Conservation (phyloP, 495 filamentous ascomycete species). For the Pseudevernia furfuracea region DNA sequence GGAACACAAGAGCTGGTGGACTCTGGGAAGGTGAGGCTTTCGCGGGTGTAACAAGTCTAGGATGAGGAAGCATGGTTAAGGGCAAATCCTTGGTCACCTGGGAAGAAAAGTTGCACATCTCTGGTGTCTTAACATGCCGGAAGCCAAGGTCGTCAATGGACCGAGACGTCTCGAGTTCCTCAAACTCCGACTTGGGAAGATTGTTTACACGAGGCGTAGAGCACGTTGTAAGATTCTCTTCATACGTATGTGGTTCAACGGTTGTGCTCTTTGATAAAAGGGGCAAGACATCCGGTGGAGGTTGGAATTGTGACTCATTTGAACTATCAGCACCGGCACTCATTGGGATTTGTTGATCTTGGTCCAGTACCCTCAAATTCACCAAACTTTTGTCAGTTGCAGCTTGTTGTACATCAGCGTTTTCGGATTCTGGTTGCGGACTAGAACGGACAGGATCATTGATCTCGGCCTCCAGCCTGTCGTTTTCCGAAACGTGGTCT, state of each 20-base stretch:
- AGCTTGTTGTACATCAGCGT: neutral
- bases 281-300: neutral
- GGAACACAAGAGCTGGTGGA: constrained; percentile 1
- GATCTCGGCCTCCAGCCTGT: neutral
- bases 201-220: neutral
- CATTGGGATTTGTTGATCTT: neutral
- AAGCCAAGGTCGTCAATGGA: neutral
- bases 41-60: neutral
- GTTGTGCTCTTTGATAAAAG: neutral
- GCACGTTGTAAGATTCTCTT: neutral
- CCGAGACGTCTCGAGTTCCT: neutral
- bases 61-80: neutral
- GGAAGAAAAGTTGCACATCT: neutral
- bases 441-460: neutral
- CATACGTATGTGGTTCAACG: neutral
- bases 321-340: neutral
- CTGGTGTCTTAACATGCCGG: neutral
- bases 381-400: neutral
- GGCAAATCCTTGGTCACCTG: neutral
- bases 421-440: neutral
- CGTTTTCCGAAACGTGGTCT: neutral
- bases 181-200: neutral
- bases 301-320: neutral
- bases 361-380: neutral
- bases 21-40: neutral